phyloP scores from a whole-genome alignment of 208 protist species.

The Acanthamoeba divionensis region DNA sequence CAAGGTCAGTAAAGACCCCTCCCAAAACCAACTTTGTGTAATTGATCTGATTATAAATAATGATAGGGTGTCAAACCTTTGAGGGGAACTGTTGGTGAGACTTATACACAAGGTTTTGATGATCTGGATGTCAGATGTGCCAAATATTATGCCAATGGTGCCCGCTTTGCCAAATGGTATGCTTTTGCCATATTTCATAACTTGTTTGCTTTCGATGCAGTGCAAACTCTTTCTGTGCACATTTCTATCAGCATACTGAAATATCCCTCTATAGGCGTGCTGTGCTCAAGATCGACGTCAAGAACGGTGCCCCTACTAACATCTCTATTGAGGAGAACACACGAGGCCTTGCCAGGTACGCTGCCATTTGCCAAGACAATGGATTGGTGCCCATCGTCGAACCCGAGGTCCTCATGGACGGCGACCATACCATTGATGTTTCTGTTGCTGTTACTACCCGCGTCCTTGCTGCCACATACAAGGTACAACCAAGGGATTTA shows the following conservation, averaged over 20 bases:
- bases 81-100: slow-evolving; percentile 88
- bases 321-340: slow-evolving; percentile 90
- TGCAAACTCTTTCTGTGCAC: no score
- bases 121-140: slow-evolving; percentile 85
- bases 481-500: no score
- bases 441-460: slow-evolving; percentile 86
- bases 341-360: slow-evolving; percentile 91
- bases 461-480: slow-evolving; percentile 77
- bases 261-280: slow-evolving; percentile 62
- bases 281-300: slow-evolving; percentile 90
- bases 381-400: slow-evolving; percentile 97
- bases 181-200: neutral
- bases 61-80: slow-evolving; percentile 78
- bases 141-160: slow-evolving; percentile 93
- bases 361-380: slow-evolving; percentile 91
- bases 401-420: slow-evolving; percentile 93
- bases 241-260: no score
- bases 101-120: slow-evolving; percentile 93
- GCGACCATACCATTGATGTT: slow-evolving; percentile 89
- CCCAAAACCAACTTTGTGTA: no score
- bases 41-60: neutral
- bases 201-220: no score
- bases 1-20: slow-evolving; percentile 72
- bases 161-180: slow-evolving; percentile 96
- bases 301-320: slow-evolving; percentile 86